Evolutionary conservation across 78 protist genomes (phyloP), one percentile per base, ranked within the genome.

Genomic region (Dictyostelium intermedium): DNA sequence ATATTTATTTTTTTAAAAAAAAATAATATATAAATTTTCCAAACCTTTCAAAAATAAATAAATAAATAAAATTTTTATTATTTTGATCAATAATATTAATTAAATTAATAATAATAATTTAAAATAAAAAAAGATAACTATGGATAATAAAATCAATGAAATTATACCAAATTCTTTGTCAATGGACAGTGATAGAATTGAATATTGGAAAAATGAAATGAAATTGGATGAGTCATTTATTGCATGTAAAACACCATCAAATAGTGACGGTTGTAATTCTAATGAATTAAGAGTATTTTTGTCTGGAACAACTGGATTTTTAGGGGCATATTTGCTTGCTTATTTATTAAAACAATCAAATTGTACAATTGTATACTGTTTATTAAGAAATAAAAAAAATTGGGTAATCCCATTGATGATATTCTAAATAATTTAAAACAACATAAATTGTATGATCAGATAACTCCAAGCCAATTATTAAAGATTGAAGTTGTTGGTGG

Each of bases 201-300:
- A 80, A 47, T 80, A 47, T 80, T 80, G 84, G 84, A n/a, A 80
- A 80, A 80, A 80, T 80, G 84, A 80, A 80, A 80, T 80, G 13
- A 80, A 80, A 20, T 47, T 80, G 5, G 93, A 87, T 43, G 32
- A 10, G 0, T 25, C 34, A 25, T 35, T 87, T 8, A 87, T 16
- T 1, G 50, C 66, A 56, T 20, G 1, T 5, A 56, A 56, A 9
- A 50, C 1, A 9, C 16, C 2, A 1, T 14, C 23, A 50, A 10
- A 5, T 14, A 50, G 2, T 50, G 14, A 50, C 14, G 5, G 14
- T 14, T 1, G 14, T 9, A 50, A 10, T 50, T 14, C 5, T 14
- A 9, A 56, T 56, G 66, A 56, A 56, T 5, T 5, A 56, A 56
- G 66, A 63, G 73, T 63, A 25, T 63, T 63, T 25, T 25, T 63